Base-by-base conservation (phyloP, 2,329 filamentous ascomycete species). In the Plenodomus lindquistii region DNA sequence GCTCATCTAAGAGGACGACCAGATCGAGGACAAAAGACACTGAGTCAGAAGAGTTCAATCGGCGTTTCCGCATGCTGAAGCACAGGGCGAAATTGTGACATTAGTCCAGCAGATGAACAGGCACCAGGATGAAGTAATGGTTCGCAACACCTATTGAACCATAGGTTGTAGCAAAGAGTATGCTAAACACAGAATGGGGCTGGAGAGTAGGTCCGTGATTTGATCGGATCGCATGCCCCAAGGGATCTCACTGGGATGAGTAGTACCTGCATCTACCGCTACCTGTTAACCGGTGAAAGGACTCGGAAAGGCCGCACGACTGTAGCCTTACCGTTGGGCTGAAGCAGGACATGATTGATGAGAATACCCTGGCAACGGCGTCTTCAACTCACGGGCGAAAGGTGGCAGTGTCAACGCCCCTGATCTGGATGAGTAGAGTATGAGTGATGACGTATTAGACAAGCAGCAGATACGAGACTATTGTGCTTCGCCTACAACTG, bases 141-240 rank as follows among this genome's bases (percentile, higher is more conserved):
- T 31, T 31, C 9, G 15, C 27, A 31, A 31, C 27, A 31, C 15
- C 6, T 15, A 31, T 8, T 7, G 27, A 31, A 31, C 27, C 11
- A 31, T 31, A 31, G 9, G 22, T 13, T 31, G 15, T 8, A 31
- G 10, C 11, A 31, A 4, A 31, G 27, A 7, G 6, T 13, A 31
- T 7, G 27, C 34, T 21, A 24, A 4, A 37, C 17, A 42, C 41
- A 40, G 15, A 39, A 15, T 31, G 11, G 10, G 27, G 15, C 27
- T 31, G 27, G 27, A 31, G 10, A 31, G 27, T 31, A 8, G 27
- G 44, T 42, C 49, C 41, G 34, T 4, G 39, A 37, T 43, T 34
- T 20, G 57, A 55, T 60, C 65, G 60, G 58, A 57, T 62, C 60
- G 60, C 7, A 65, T 67, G 40, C 44, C 11, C 27, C 27, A 15